A percentile compares a stretch with the other conserved stretches of the same genome.
phyloP scores from a whole-genome alignment of 2,329 filamentous ascomycete genomes.

The Xylaria sp. region DNA sequence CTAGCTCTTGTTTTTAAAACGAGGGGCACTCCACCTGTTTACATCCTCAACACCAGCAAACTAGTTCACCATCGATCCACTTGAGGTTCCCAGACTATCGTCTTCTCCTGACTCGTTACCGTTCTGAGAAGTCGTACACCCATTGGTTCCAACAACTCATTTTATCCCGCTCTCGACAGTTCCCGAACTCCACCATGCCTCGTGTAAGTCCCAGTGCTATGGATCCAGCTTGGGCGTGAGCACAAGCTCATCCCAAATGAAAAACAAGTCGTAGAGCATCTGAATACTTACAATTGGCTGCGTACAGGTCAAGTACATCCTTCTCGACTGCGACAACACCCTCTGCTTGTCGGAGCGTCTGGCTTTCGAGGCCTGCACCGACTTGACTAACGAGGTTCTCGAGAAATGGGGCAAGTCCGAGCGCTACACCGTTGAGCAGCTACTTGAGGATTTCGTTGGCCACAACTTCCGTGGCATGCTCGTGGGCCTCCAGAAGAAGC shows the following conservation, averaged over 20 bases:
- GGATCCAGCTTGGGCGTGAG: neutral
- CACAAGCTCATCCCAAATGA: neutral
- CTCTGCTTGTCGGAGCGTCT: slow-evolving; percentile 80
- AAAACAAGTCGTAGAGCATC: neutral
- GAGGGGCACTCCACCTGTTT: slow-evolving; percentile 39
- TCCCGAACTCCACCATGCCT: slow-evolving; percentile 48
- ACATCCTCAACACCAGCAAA: slow-evolving; percentile 31
- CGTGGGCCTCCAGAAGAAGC: slow-evolving; percentile 73
- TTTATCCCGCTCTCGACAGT: slow-evolving; percentile 8
- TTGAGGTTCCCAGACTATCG: slow-evolving; percentile 18
- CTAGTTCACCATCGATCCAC: slow-evolving; percentile 38
- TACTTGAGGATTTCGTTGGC: slow-evolving; percentile 79
- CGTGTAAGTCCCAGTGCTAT: slow-evolving; percentile 46
- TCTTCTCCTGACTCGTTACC: slow-evolving; percentile 11
- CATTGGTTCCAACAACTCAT: slow-evolving; percentile 12
- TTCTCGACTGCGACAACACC: slow-evolving; percentile 77
- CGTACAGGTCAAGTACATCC: slow-evolving; percentile 67
- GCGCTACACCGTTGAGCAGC: slow-evolving; percentile 74
- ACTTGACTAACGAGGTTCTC: slow-evolving; percentile 79
- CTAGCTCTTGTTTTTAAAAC: slow-evolving; percentile 26
- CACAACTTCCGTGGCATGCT: slow-evolving; percentile 86
- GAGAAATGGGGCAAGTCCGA: slow-evolving; percentile 68
- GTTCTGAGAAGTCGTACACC: slow-evolving; percentile 9
- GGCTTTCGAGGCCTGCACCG: slow-evolving; percentile 80
- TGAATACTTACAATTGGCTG: slow-evolving; percentile 33